These are phyloP conservation scores for Neolentinus lepideus DNA, from an alignment of 1,284 basidiomycete species.

Conservation along the genomic window DNA sequence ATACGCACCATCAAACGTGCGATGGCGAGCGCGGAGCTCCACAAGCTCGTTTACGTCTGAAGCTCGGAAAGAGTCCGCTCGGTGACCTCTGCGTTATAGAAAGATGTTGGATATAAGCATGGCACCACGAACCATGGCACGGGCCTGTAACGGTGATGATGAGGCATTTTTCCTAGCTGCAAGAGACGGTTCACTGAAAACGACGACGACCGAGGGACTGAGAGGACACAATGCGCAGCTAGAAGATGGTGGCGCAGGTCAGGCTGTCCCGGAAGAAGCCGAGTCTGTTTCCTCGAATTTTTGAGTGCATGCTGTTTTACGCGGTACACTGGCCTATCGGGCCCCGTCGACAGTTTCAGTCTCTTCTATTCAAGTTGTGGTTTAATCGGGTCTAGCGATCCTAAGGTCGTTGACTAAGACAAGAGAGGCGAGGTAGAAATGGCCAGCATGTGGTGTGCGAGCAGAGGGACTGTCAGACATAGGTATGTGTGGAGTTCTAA, in stretches of 20 bases:
- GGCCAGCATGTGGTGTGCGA: not conserved
- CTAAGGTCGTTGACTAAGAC: no score
- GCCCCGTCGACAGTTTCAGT: not conserved
- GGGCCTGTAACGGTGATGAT: constrained; percentile 3
- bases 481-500: not conserved
- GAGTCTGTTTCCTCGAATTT: not conserved
- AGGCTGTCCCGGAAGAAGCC: not conserved
- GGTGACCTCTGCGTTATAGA: constrained; percentile 39
- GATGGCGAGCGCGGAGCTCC: constrained; percentile 69
- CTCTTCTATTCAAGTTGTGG: not conserved
- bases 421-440: not conserved
- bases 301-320: not conserved
- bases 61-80: constrained; percentile 49
- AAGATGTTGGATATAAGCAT: not conserved
- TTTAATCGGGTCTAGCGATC: no score
- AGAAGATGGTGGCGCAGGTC: not conserved
- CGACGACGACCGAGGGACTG: no score
- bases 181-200: no score
- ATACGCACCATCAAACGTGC: constrained; percentile 81
- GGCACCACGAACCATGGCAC: not conserved
- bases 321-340: not conserved
- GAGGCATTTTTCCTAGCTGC: not conserved
- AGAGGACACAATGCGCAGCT: not conserved
- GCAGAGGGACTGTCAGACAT: not conserved
- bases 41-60: constrained; percentile 59